phyloP scores from a whole-genome alignment of 2,329 filamentous ascomycete species.

The Aureobasidium sp. region DNA sequence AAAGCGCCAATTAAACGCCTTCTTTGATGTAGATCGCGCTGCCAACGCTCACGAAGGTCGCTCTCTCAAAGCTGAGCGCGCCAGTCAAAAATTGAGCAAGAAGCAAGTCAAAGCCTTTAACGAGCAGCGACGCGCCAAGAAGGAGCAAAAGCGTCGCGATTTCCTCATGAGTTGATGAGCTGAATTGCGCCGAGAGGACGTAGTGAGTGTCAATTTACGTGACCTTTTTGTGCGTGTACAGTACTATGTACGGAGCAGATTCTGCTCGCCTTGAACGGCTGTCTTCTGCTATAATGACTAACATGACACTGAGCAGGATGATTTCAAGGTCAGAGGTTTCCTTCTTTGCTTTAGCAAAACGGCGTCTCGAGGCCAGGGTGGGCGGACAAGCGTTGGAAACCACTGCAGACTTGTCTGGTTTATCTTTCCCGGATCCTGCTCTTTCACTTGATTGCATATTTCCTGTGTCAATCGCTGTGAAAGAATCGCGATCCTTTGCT shows the following conservation, averaged over 20 bases:
- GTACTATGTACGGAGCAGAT: constrained; percentile 7
- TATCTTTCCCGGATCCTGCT: background rate
- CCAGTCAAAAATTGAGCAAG: constrained; percentile 75
- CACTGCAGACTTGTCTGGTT: background rate
- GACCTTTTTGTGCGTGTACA: constrained; percentile 10
- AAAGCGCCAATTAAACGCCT: constrained; percentile 80
- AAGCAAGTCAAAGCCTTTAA: constrained; percentile 85
- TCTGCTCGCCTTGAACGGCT: constrained; percentile 3
- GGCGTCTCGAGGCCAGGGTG: constrained; percentile 1
- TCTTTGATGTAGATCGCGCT: constrained; percentile 91
- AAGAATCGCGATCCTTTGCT: background rate
- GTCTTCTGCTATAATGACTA: constrained; percentile 12
- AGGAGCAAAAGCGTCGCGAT: constrained; percentile 87
- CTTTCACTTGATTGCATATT: background rate
- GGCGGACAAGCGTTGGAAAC: background rate
- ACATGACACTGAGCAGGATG: constrained; percentile 9
- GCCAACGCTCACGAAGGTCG: constrained; percentile 85
- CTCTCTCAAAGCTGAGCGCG: constrained; percentile 84
- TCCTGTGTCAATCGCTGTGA: background rate
- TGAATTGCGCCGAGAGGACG: background rate
- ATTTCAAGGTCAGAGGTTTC: background rate
- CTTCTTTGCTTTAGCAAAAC: constrained; percentile 8
- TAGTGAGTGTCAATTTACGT: constrained; percentile 12
- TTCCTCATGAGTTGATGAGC: constrained; percentile 71
- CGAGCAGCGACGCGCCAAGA: constrained; percentile 78